Percentiles rank a stretch among this genome's conserved stretches.
These are phyloP conservation scores for Aspergillus carlsbadensis DNA, from an alignment of 495 filamentous ascomycete genomes.

Conservation along the genomic window DNA sequence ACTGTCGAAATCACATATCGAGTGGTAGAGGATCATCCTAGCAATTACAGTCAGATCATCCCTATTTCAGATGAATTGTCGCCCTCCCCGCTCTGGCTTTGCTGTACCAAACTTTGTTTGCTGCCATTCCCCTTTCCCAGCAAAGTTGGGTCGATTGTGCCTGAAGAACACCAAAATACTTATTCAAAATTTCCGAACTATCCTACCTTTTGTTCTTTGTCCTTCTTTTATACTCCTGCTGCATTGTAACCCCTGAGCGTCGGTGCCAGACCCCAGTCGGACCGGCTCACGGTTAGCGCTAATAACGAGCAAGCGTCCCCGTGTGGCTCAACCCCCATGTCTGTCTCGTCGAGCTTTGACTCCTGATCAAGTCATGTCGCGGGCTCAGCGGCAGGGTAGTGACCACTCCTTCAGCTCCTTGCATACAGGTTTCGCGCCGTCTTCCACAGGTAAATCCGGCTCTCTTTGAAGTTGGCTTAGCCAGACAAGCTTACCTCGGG, in stretches of 20 bases:
- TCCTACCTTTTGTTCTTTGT: background rate
- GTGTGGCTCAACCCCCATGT: slow-evolving; percentile 20
- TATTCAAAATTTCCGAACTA: background rate
- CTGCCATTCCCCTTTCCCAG: background rate
- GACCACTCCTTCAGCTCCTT: slow-evolving; percentile 22
- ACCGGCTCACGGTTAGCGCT: slow-evolving; percentile 18
- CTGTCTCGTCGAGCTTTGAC: slow-evolving; percentile 20
- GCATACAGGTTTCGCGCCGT: slow-evolving; percentile 3
- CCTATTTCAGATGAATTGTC: slow-evolving; percentile 4
- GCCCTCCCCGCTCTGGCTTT: slow-evolving; percentile 6
- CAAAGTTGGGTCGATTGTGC: slow-evolving; percentile 2
- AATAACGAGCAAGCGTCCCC: slow-evolving; percentile 12
- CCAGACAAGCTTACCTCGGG: slow-evolving; percentile 29
- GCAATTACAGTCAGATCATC: slow-evolving; percentile 6
- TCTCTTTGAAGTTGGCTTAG: slow-evolving; percentile 15
- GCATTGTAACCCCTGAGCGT: slow-evolving; percentile 17
- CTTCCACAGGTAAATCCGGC: slow-evolving; percentile 17
- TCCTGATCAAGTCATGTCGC: slow-evolving; percentile 44
- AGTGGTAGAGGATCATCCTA: slow-evolving; percentile 5
- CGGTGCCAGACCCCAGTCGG: slow-evolving; percentile 13
- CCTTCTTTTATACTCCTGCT: background rate
- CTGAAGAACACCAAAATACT: background rate
- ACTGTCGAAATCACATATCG: background rate
- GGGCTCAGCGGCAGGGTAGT: slow-evolving; percentile 33
- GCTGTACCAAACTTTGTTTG: background rate